Evolutionary conservation across 345 rosid species (phyloP), one percentile per base, ranked within the genome.

Genomic region (Populus pruinosa): DNA sequence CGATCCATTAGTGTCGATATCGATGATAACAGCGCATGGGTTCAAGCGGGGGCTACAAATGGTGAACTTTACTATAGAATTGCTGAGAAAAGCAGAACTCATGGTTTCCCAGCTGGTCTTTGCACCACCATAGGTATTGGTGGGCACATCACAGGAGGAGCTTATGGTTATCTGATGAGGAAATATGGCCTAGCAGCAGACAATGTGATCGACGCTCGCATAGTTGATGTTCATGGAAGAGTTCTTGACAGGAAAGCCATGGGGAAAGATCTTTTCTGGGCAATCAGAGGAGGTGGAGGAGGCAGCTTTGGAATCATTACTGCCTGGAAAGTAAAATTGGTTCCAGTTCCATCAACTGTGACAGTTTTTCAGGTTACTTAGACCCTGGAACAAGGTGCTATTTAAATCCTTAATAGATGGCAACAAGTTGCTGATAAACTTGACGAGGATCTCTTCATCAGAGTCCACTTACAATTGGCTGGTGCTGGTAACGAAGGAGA

Each of bases 181-280:
- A 79, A 87, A 70, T 89, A 82, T 62, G 97, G 97, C 38, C 94
- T 90, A 0, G 97, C 90, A 20, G 97, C 84, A 36, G 96, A 91
- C 50, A 90, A 91, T 67, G 96, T 89, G 29, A 53, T 90, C 0
- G 96, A 91, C 50, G 96, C 92, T 35, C 80, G 82, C 72, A 90
- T 91, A 0, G 83, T 91, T 1, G 91, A 87, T 67, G 89, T 77
- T 0, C 77, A 80, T 21, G 94, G 96, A 27, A 82, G 71, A 17
- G 39, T 90, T 31, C 90, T 92, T 0, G 91, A 92, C 74, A 63
- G 97, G 65, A 72, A 76, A 1, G 61, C 89, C 2, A 50, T 50
- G 56, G 20, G 56, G 21, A 0, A 18, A 50, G 56, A 50, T 50
- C 21, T 50, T 50, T 50, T 50, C 6, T 16, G 8, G 56, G 56